Conservation (phyloP, 306 rosid genomes). For the Glycine tomentella region DNA sequence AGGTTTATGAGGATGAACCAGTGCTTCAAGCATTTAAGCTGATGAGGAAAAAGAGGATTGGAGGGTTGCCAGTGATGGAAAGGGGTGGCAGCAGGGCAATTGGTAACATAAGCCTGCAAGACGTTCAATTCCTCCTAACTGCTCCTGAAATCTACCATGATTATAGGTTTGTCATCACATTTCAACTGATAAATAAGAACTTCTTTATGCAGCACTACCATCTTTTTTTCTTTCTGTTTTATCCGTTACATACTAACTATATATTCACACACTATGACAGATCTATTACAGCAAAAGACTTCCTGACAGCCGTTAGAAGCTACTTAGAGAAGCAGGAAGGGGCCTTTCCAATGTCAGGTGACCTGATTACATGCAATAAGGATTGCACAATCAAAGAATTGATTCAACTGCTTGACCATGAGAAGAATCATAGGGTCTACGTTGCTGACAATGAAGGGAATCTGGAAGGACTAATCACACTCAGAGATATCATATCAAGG, state of each 20-base stretch:
- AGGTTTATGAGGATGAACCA: slow-evolving; percentile 89
- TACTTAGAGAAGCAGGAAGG: slow-evolving; percentile 61
- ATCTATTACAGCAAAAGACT: slow-evolving; percentile 77
- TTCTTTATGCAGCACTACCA: neutral
- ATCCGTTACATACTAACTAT: slow-evolving; percentile 15
- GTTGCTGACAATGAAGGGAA: slow-evolving; percentile 71
- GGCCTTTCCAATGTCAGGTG: slow-evolving; percentile 52
- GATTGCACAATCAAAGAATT: slow-evolving; percentile 70
- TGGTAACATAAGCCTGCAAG: slow-evolving; percentile 84
- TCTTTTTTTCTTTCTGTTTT: neutral
- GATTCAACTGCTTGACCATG: slow-evolving; percentile 71
- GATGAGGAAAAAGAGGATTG: slow-evolving; percentile 85
- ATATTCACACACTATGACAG: slow-evolving; percentile 52
- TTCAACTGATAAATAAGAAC: neutral
- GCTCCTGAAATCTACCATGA: slow-evolving; percentile 90
- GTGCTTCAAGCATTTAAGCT: slow-evolving; percentile 89
- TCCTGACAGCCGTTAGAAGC: slow-evolving; percentile 72
- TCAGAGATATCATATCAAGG: slow-evolving; percentile 84
- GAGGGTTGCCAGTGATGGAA: slow-evolving; percentile 81
- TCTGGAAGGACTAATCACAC: slow-evolving; percentile 80
- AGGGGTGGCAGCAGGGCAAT: slow-evolving; percentile 73
- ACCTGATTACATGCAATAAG: slow-evolving; percentile 70
- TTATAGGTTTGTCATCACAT: slow-evolving; percentile 59
- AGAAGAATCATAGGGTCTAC: slow-evolving; percentile 74
- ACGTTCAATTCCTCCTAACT: slow-evolving; percentile 82